phyloP scores from a whole-genome alignment of 306 rosid species.

The Pterocarpus macrocarpus region DNA sequence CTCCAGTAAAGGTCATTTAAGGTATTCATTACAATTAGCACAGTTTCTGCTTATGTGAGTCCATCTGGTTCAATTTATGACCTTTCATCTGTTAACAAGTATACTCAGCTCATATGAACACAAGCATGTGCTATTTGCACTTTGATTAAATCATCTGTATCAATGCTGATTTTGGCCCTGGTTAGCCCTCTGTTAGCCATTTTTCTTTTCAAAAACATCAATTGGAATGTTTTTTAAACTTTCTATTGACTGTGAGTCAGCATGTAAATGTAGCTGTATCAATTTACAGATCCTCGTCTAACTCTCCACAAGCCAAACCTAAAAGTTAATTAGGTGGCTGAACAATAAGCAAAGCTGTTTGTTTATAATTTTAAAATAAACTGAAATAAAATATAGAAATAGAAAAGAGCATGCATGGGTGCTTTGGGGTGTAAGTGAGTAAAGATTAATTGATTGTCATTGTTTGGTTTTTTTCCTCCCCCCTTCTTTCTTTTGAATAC shows the following conservation, averaged over 20 bases:
- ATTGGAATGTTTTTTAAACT: conserved; percentile 13
- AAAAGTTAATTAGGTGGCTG: background rate
- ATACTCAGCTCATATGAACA: conserved; percentile 8
- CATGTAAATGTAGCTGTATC: background rate
- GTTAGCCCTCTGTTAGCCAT: background rate
- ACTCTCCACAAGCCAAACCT: background rate
- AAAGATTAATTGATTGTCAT: background rate
- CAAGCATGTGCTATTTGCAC: conserved; percentile 8
- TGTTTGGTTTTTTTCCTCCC: too few relatives aligned
- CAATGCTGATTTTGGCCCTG: background rate
- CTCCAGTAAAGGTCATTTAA: conserved; percentile 98
- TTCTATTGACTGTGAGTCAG: conserved; percentile 3
- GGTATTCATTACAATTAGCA: conserved; percentile 59
- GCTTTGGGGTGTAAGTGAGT: background rate
- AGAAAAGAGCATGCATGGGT: background rate
- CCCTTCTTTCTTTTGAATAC: background rate
- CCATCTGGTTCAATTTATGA: conserved; percentile 20
- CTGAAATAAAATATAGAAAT: background rate
- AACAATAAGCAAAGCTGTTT: background rate
- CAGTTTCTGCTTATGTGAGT: conserved; percentile 18
- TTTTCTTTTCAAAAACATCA: background rate
- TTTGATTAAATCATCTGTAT: conserved; percentile 23
- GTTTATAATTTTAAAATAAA: background rate
- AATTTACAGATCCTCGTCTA: background rate
- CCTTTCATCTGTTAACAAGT: conserved; percentile 1